A percentile compares a stretch with the other conserved stretches of the same genome.
Conservation (phyloP, 345 rosid species). For the Melaleuca alternifolia region DNA sequence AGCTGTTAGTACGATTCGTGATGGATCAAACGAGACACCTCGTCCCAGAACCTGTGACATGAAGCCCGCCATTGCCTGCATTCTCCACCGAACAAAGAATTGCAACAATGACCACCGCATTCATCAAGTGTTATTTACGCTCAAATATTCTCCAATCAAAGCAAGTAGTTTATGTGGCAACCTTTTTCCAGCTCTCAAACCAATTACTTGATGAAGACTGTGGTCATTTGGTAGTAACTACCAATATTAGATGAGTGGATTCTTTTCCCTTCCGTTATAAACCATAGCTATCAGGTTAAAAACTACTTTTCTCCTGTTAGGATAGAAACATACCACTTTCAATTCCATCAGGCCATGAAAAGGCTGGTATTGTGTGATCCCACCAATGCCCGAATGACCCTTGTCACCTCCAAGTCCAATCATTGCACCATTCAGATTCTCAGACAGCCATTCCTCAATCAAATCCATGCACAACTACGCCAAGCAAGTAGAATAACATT, state of each 20-base stretch:
- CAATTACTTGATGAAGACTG: not conserved
- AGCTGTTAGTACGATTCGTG: slow-evolving; percentile 56
- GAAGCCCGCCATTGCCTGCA: slow-evolving; percentile 80
- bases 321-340: slow-evolving; percentile 50
- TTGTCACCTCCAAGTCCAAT: slow-evolving; percentile 25
- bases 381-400: slow-evolving; percentile 35
- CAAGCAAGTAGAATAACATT: not conserved
- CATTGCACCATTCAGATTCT: slow-evolving; percentile 37
- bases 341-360: slow-evolving; percentile 57
- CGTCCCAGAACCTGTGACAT: slow-evolving; percentile 56
- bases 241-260: not conserved
- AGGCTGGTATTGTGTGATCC: slow-evolving; percentile 64
- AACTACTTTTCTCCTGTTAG: not conserved
- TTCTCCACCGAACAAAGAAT: not conserved
- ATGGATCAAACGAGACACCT: slow-evolving; percentile 52
- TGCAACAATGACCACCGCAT: not conserved
- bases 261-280: not conserved
- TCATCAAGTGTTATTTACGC: not conserved
- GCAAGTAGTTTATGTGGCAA: not conserved
- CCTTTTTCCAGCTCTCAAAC: not conserved
- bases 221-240: not conserved
- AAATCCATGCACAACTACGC: slow-evolving; percentile 77
- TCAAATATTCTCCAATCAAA: not conserved
- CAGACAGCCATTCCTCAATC: slow-evolving; percentile 70
- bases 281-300: not conserved